Evolutionary conservation across 2,329 filamentous ascomycete genomes (phyloP), one percentile per base, ranked within the genome.

Genomic region (Cucurbitaria berberidis): DNA sequence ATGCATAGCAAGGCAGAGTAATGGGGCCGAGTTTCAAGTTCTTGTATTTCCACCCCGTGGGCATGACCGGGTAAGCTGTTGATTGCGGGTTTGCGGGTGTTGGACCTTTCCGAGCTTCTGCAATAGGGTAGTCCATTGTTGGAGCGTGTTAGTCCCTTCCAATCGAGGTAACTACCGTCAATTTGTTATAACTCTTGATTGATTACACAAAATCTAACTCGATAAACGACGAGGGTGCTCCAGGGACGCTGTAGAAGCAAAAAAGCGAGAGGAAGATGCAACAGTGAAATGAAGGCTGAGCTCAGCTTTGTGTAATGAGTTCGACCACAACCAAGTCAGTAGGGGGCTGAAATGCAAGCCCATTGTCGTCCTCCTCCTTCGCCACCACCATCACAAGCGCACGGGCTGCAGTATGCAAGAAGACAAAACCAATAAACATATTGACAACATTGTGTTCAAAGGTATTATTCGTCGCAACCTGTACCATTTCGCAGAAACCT

Each of bases 1-100:
- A 78, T 40, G 78, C 78, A 64, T 78, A 80, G 65, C 70, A 77
- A 36, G 78, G 76, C 34, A 79, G 50, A 5, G 51, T 73, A 52
- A 76, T 34, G 15, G 72, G 64, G 13, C 76, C 75, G 44, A 80
- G 58, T 61, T 72, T 75, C 51, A 67, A 51, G 6, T 62, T 58
- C 52, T 68, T 74, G 65, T 80, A 80, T 63, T 70, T 78, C 77
- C 78, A 80, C 48, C 75, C 75, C 18, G 45, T 64, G 2, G 73
- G 76, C 43, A 40, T 55, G 24, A 60, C 52, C 30, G 30, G 10
- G 4, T 34, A 13, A 13, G 19, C 16, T 16, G 3, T 16, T 11
- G 18, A 22, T 22, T 11, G 35, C 7, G 35, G 5, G n/a, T 13
- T 38, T 13, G n/a, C 8, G 16, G 35, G 5, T 13, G 35, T 13